A percentile compares a stretch with the other conserved stretches of the same genome.
Conservation (phyloP, 768 basidiomycete genomes). For the Boletus fagicola region DNA sequence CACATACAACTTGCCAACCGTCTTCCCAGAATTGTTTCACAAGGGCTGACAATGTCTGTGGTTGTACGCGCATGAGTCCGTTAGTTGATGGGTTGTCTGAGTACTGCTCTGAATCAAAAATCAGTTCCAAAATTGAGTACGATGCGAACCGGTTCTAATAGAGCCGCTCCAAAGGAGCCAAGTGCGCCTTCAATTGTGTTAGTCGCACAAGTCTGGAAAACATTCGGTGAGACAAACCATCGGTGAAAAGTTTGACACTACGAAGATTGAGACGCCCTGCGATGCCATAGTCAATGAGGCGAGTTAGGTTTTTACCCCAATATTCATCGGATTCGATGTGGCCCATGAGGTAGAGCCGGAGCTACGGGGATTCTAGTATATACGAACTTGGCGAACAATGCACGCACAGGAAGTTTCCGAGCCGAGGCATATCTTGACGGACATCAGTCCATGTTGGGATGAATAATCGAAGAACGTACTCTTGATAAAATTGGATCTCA, state of each 20-base stretch:
- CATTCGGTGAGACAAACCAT: slow-evolving; percentile 46
- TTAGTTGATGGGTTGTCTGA: slow-evolving; percentile 68
- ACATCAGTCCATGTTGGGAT: background rate
- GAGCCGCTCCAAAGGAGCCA: slow-evolving; percentile 89
- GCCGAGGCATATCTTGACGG: slow-evolving; percentile 61
- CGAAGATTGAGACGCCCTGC: slow-evolving; percentile 54
- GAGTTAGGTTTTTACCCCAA: slow-evolving; percentile 64
- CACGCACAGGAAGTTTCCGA: slow-evolving; percentile 63
- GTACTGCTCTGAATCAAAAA: slow-evolving; percentile 42
- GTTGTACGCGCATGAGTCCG: slow-evolving; percentile 65
- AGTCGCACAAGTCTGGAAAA: background rate
- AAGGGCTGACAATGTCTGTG: slow-evolving; percentile 50
- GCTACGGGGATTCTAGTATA: slow-evolving; percentile 33
- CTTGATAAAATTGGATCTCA: slow-evolving; percentile 61
- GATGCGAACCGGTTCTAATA: slow-evolving; percentile 56
- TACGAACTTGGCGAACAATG: background rate
- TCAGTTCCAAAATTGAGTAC: background rate
- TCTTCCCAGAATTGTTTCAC: slow-evolving; percentile 66
- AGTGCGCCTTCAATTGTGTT: slow-evolving; percentile 60
- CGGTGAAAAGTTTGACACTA: slow-evolving; percentile 72
- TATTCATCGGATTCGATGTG: slow-evolving; percentile 51
- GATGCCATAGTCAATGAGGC: slow-evolving; percentile 56
- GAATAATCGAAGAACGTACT: slow-evolving; percentile 39
- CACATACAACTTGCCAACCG: slow-evolving; percentile 80
- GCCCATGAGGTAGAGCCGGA: slow-evolving; percentile 64